A percentile compares a stretch with the other conserved stretches of the same genome.
These are phyloP conservation scores for Aspergillus vadensis DNA, from an alignment of 2,329 filamentous ascomycete species.

Conservation along the genomic window DNA sequence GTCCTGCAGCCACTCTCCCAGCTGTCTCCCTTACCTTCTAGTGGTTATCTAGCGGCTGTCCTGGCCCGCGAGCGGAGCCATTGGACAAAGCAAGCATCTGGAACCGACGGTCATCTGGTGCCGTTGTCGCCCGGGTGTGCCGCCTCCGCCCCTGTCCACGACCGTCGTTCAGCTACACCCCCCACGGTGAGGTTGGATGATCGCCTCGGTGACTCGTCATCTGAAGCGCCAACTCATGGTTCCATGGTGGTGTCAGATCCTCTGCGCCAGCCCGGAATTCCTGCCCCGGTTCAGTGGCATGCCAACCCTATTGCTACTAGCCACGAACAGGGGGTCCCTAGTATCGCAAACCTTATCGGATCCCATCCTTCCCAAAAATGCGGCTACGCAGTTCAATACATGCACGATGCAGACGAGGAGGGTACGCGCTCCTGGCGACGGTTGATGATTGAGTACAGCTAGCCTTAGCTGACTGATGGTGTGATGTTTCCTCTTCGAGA, in stretches of 20 bases:
- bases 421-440: constrained; percentile 38
- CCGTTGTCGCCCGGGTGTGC: neutral
- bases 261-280: constrained; percentile 11
- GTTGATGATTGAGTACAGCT: constrained; percentile 38
- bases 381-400: constrained; percentile 34
- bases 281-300: constrained; percentile 17
- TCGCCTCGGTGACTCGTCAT: constrained; percentile 8
- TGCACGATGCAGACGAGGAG: constrained; percentile 33
- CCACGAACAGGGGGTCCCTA: constrained; percentile 14
- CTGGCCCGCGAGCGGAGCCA: constrained; percentile 17
- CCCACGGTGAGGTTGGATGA: constrained; percentile 8
- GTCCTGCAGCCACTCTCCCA: constrained; percentile 29
- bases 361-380: constrained; percentile 28
- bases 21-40: constrained; percentile 24
- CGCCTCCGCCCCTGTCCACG: constrained; percentile 1
- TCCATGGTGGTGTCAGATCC: constrained; percentile 12
- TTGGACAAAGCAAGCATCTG: constrained; percentile 13
- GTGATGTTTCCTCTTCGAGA: neutral
- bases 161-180: constrained; percentile 3
- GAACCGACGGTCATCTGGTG: neutral
- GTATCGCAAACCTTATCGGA: constrained; percentile 13
- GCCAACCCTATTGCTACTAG: neutral
- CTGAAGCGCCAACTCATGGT: constrained; percentile 10
- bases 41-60: constrained; percentile 27
- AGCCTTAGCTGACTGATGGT: constrained; percentile 21